Percentiles rank a stretch among this genome's conserved stretches.
phyloP scores from a whole-genome alignment of 371 early-diverging fungal genomes.

The Apophysomyces ossiformis region DNA sequence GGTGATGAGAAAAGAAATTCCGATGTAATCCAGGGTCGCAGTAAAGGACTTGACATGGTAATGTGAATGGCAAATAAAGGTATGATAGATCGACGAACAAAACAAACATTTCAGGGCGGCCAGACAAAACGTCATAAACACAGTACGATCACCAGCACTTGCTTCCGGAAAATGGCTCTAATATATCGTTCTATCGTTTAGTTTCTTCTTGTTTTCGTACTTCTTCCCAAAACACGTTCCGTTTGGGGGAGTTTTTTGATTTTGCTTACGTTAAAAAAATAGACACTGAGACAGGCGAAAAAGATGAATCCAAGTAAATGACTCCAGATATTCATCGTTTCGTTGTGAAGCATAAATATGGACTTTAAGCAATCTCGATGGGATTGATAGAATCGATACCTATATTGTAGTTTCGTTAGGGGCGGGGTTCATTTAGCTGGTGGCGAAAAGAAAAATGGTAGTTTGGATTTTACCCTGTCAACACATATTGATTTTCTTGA shows the following conservation, averaged over 20 bases:
- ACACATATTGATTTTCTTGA: slow-evolving; percentile 67
- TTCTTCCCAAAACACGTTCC: background rate
- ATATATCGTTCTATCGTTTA: background rate
- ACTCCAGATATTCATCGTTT: slow-evolving; percentile 76
- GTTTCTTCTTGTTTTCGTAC: background rate
- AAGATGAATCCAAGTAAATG: slow-evolving; percentile 69
- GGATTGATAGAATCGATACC: slow-evolving; percentile 53
- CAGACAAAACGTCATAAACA: slow-evolving; percentile 62
- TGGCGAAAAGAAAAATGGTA: background rate
- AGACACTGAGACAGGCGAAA: slow-evolving; percentile 54
- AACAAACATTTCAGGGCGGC: slow-evolving; percentile 69
- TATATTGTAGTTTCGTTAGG: background rate
- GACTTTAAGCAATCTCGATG: slow-evolving; percentile 51
- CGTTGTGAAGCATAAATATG: slow-evolving; percentile 72
- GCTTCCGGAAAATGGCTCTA: slow-evolving; percentile 60
- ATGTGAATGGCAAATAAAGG: slow-evolving; percentile 67
- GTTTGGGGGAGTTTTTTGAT: slow-evolving; percentile 38
- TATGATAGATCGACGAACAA: slow-evolving; percentile 75
- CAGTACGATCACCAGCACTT: slow-evolving; percentile 50
- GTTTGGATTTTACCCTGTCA: slow-evolving; percentile 42
- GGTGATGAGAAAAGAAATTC: slow-evolving; percentile 70
- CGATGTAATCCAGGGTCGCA: slow-evolving; percentile 73
- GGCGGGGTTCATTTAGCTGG: background rate
- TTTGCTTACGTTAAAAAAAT: slow-evolving; percentile 53
- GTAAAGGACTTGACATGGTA: slow-evolving; percentile 61